phyloP scores from a whole-genome alignment of 371 early-diverging fungal species.

The Mucor irregularis region DNA sequence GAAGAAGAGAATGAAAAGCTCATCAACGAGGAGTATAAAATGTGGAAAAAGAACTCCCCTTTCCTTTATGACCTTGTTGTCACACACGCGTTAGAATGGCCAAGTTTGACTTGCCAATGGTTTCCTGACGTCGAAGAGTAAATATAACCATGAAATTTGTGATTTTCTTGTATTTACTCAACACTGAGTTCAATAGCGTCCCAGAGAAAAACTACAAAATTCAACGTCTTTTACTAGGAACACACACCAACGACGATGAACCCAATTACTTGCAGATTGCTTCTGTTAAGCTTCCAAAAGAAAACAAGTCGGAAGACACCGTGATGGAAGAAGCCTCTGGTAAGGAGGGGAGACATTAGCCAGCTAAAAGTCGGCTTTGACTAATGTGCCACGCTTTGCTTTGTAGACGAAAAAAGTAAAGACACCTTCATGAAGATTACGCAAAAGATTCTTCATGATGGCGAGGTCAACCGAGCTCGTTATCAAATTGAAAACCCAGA shows the following conservation, averaged over 20 bases:
- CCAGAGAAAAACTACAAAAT: conserved; percentile 88
- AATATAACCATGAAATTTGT: neutral
- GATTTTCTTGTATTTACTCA: conserved; percentile 1
- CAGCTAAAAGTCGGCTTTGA: too few relatives aligned
- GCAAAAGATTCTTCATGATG: conserved; percentile 94
- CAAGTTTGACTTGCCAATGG: conserved; percentile 98
- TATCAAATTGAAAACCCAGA: conserved; percentile 95
- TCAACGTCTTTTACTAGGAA: conserved; percentile 90
- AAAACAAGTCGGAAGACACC: conserved; percentile 64
- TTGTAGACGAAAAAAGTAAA: conserved; percentile 59
- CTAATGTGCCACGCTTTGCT: too few relatives aligned
- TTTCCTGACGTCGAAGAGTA: conserved; percentile 95
- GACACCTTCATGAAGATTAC: conserved; percentile 85
- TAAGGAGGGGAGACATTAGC: too few relatives aligned
- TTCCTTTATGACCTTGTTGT: conserved; percentile 98
- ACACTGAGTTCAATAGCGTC: too few relatives aligned
- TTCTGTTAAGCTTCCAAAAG: conserved; percentile 86
- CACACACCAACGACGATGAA: conserved; percentile 97
- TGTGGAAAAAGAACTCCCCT: conserved; percentile 99
- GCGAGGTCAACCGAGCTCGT: conserved; percentile 95
- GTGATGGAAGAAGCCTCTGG: conserved; percentile 68
- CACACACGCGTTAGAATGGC: conserved; percentile 99
- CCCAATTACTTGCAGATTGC: conserved; percentile 97
- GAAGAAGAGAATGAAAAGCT: conserved; percentile 72
- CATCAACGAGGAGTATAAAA: conserved; percentile 96